Evolutionary conservation across 1,284 basidiomycete genomes (phyloP).

Genomic region (Schizophyllum commune): DNA sequence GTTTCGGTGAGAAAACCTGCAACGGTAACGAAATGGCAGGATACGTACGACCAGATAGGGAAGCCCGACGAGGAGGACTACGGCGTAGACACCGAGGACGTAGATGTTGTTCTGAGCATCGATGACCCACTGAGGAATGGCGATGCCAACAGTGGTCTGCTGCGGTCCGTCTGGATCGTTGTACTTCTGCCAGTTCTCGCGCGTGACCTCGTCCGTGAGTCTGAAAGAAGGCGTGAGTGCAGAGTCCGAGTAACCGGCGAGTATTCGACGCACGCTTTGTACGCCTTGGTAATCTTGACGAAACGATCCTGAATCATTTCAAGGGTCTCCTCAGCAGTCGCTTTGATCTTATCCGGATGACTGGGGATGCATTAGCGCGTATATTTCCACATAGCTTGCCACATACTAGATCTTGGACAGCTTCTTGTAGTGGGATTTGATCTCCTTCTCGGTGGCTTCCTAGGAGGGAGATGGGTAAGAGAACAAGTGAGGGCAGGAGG

Average conservation of each 20-base stretch:
- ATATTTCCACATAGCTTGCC: background rate
- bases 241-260: background rate
- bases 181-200: constrained; percentile 86
- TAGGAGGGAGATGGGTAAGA: constrained; percentile 16
- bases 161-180: constrained; percentile 97
- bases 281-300: constrained; percentile 95
- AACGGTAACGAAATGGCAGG: background rate
- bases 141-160: constrained; percentile 93
- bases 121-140: constrained; percentile 91
- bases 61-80: constrained; percentile 82
- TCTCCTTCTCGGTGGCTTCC: constrained; percentile 79
- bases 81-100: constrained; percentile 84
- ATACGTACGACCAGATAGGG: constrained; percentile 75
- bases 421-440: constrained; percentile 95
- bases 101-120: constrained; percentile 89
- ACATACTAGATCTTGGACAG: constrained; percentile 84
- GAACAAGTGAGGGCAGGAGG: background rate
- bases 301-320: constrained; percentile 88
- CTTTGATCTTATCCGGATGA: constrained; percentile 95
- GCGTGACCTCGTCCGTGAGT: constrained; percentile 89
- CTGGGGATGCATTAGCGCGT: constrained; percentile 30
- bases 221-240: constrained; percentile 28
- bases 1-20: constrained; percentile 42
- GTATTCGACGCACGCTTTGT: constrained; percentile 69
- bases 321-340: constrained; percentile 77